phyloP scores from a whole-genome alignment of 371 early-diverging fungal species.

The Syncephalastrum sp. region DNA sequence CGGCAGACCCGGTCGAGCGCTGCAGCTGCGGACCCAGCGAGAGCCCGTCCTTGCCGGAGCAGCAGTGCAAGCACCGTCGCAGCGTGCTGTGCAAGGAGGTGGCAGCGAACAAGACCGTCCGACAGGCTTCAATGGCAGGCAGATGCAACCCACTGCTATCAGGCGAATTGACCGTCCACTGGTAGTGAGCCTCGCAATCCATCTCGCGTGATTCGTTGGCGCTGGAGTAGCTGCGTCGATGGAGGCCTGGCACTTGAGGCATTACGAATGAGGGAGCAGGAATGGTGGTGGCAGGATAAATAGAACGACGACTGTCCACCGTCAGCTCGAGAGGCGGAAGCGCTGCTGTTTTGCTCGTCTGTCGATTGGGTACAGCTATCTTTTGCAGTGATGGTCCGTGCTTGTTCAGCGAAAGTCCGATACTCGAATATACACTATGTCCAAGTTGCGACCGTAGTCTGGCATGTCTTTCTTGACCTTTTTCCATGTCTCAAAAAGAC shows the following conservation, averaged over 20 bases:
- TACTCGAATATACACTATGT: no score
- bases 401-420: constrained; percentile 20
- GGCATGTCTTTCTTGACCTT: no score
- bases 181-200: constrained; percentile 7
- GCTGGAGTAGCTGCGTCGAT: constrained; percentile 3
- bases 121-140: constrained; percentile 29
- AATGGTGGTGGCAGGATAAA: no score
- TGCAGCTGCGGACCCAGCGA: constrained; percentile 12
- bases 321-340: constrained; percentile 23
- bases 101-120: constrained; percentile 31
- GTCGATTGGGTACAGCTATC: constrained; percentile 10
- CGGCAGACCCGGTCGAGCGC: constrained; percentile 21
- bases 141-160: neutral
- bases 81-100: constrained; percentile 26
- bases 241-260: neutral
- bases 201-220: neutral
- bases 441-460: no score
- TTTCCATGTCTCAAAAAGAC: no score
- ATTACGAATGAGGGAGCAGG: neutral
- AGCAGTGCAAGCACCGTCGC: constrained; percentile 22
- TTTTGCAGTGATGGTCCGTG: constrained; percentile 19
- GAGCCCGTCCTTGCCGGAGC: constrained; percentile 21
- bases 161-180: neutral
- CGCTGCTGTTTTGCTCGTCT: constrained; percentile 13
- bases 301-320: neutral